Conservation (phyloP, 768 basidiomycete genomes). For the Crepidotus variabilis region DNA sequence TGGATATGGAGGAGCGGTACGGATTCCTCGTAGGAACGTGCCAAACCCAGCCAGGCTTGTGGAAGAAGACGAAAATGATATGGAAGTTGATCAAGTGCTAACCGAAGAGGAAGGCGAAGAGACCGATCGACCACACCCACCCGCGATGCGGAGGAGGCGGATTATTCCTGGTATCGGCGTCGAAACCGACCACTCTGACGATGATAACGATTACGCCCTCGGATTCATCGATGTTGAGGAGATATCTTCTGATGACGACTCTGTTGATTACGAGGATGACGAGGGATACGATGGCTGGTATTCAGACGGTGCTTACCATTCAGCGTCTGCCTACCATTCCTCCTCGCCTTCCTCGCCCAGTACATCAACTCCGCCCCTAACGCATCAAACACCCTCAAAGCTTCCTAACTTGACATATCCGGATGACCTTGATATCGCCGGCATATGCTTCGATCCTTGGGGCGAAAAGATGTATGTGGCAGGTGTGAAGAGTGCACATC, state of each 20-base stretch:
- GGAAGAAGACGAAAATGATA: constrained; percentile 19
- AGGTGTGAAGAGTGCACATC: constrained; percentile 1
- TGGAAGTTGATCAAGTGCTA: constrained; percentile 13
- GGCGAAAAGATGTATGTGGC: constrained; percentile 29
- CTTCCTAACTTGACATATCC: constrained; percentile 5
- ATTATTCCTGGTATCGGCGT: background rate
- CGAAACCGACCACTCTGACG: too few species aligned
- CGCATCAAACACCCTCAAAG: background rate
- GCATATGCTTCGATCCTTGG: constrained; percentile 28
- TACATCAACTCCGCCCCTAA: background rate
- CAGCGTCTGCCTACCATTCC: background rate
- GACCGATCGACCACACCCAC: constrained; percentile 4
- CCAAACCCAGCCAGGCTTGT: background rate
- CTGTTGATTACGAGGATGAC: constrained; percentile 23
- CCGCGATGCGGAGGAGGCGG: background rate
- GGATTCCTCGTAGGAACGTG: constrained; percentile 5
- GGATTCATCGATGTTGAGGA: background rate
- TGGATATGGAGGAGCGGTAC: too few species aligned
- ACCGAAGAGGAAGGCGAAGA: constrained; percentile 8
- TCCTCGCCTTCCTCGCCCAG: constrained; percentile 1
- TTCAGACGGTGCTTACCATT: constrained; percentile 50
- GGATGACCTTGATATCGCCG: constrained; percentile 28
- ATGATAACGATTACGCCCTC: too few species aligned
- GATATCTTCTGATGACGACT: constrained; percentile 2
- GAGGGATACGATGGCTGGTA: constrained; percentile 67